Percentiles rank a stretch among this genome's conserved stretches.
phyloP scores from a whole-genome alignment of 306 rosid species.

The Cyclanthera cordifolia region DNA sequence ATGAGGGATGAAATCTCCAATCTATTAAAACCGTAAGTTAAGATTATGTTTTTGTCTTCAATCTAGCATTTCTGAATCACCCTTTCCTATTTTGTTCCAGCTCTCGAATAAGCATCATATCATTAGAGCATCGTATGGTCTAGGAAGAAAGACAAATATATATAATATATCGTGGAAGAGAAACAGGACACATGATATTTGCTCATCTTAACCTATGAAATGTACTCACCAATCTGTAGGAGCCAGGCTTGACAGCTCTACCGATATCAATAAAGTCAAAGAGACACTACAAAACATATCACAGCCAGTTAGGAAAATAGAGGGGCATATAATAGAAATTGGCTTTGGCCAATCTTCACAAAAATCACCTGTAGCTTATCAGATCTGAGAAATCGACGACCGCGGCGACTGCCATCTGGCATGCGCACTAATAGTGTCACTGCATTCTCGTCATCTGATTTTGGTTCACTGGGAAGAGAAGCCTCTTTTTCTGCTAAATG shows the following conservation, averaged over 20 bases:
- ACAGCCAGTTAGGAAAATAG: slow-evolving; percentile 17
- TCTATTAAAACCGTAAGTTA: background rate
- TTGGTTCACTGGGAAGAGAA: slow-evolving; percentile 70
- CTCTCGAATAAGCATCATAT: background rate
- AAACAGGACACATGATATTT: too few relatives aligned
- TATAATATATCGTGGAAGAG: too few relatives aligned
- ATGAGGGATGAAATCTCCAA: background rate
- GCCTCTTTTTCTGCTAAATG: slow-evolving; percentile 65
- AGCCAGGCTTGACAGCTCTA: slow-evolving; percentile 63
- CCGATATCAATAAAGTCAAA: slow-evolving; percentile 78
- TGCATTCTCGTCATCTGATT: slow-evolving; percentile 55
- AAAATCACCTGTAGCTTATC: slow-evolving; percentile 65
- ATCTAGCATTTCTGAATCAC: background rate
- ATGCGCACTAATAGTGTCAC: slow-evolving; percentile 69
- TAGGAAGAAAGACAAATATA: too few relatives aligned
- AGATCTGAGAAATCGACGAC: slow-evolving; percentile 80
- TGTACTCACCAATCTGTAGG: slow-evolving; percentile 78
- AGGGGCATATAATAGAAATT: background rate
- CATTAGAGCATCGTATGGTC: background rate
- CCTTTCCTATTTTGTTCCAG: background rate
- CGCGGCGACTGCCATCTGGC: slow-evolving; percentile 94
- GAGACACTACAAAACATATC: slow-evolving; percentile 49
- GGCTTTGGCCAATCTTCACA: background rate
- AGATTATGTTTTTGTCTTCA: background rate
- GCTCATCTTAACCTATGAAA: background rate